phyloP scores from a whole-genome alignment of 106 monocot species.

The Apostasia ramifera region DNA sequence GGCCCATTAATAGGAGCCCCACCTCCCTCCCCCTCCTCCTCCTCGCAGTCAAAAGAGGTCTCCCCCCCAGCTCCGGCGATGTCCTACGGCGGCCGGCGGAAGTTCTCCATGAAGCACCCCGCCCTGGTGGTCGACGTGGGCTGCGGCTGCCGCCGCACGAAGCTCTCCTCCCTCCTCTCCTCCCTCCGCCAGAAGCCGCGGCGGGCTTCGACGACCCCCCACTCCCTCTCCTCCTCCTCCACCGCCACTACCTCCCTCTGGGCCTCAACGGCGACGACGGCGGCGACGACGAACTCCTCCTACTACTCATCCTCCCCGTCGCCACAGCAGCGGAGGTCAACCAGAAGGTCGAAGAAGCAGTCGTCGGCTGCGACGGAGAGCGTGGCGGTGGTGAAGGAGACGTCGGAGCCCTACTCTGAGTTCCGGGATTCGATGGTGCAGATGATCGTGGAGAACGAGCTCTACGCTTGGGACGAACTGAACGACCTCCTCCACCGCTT shows the following conservation, averaged over 20 bases:
- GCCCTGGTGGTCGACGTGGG: conserved; percentile 53
- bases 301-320: conserved; percentile 5
- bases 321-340: neutral
- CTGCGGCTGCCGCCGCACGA: conserved; percentile 48
- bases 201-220: neutral
- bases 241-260: conserved; percentile 8
- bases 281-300: conserved; percentile 10
- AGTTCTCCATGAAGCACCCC: conserved; percentile 29
- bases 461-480: conserved; percentile 61
- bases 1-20: too few species aligned
- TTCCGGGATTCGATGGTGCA: conserved; percentile 59
- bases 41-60: neutral
- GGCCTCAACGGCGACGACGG: conserved; percentile 9
- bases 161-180: conserved; percentile 38
- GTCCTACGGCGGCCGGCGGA: conserved; percentile 2
- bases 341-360: conserved; percentile 12
- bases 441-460: conserved; percentile 74
- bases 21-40: neutral
- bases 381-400: conserved; percentile 64
- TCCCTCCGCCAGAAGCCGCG: conserved; percentile 10
- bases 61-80: neutral
- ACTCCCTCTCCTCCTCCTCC: conserved; percentile 18
- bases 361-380: conserved; percentile 15
- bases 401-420: conserved; percentile 48
- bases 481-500: conserved; percentile 48